Conservation (phyloP, 2,329 filamentous ascomycete genomes). For the Diaporthe citriasiana region DNA sequence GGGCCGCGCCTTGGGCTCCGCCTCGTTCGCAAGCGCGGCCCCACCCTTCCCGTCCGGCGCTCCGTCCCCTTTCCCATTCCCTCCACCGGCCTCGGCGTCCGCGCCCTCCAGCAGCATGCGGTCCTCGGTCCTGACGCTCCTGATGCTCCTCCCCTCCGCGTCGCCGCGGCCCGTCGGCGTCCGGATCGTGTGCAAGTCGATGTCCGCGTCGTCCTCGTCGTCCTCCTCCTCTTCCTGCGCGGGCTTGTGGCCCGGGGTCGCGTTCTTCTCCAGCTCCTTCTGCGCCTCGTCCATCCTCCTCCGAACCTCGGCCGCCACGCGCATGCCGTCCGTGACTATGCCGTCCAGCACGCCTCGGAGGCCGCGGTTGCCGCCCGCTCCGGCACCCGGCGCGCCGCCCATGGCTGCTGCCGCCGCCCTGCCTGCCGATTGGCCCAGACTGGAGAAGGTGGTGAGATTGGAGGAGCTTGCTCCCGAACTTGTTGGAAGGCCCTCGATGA, state of each 20-base stretch:
- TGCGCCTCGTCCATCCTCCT: conserved; percentile 97
- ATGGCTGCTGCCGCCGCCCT: conserved; percentile 57
- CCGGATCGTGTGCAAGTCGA: conserved; percentile 36
- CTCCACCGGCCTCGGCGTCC: conserved; percentile 75
- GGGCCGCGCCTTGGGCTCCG: conserved; percentile 42
- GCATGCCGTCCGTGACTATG: conserved; percentile 97
- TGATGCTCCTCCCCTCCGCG: conserved; percentile 73
- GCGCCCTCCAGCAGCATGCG: conserved; percentile 80
- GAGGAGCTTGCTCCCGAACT: conserved; percentile 65
- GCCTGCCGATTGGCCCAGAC: conserved; percentile 70
- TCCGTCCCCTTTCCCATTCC: conserved; percentile 49
- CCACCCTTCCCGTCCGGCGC: conserved; percentile 46
- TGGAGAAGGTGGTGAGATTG: conserved; percentile 88
- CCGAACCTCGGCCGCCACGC: conserved; percentile 92
- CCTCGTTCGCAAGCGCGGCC: conserved; percentile 45
- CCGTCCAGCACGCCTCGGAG: conserved; percentile 95
- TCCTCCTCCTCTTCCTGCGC: conserved; percentile 76
- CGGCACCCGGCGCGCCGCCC: conserved; percentile 57
- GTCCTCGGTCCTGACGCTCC: conserved; percentile 76
- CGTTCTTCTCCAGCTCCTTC: conserved; percentile 88
- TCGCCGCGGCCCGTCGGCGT: conserved; percentile 66
- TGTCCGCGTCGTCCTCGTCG: conserved; percentile 77
- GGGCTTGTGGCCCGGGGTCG: conserved; percentile 68
- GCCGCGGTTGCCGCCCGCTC: conserved; percentile 77
- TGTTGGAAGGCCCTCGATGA: conserved; percentile 73